These are phyloP conservation scores for Neurospora sp. DNA, from an alignment of 495 filamentous ascomycete genomes.

Conservation along the genomic window DNA sequence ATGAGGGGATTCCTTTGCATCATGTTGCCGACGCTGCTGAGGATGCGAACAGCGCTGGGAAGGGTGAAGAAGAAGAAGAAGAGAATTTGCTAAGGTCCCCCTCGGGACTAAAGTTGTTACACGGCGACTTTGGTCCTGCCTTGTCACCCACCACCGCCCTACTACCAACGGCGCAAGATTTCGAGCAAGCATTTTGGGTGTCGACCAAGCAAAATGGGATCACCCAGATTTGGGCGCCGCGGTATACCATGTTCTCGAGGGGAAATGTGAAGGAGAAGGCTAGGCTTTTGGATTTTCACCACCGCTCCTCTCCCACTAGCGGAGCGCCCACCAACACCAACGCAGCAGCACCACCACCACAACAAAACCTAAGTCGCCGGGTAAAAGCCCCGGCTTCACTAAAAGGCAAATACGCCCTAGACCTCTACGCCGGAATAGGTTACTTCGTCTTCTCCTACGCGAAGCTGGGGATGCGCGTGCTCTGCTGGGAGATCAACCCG, in stretches of 20 bases:
- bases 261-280: conserved; percentile 88
- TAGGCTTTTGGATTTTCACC: conserved; percentile 48
- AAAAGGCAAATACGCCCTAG: conserved; percentile 45
- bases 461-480: conserved; percentile 58
- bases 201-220: conserved; percentile 67
- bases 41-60: background rate
- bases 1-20: conserved; percentile 56
- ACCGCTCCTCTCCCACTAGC: background rate
- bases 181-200: conserved; percentile 67
- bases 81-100: conserved; percentile 64
- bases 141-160: background rate
- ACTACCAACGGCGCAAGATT: conserved; percentile 32
- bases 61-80: background rate
- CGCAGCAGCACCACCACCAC: background rate
- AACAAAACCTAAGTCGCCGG: background rate
- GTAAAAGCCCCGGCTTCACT: background rate
- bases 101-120: conserved; percentile 46
- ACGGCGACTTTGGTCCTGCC: conserved; percentile 56
- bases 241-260: conserved; percentile 83
- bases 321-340: background rate
- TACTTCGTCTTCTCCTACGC: conserved; percentile 83
- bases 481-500: conserved; percentile 82
- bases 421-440: conserved; percentile 86
- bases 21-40: conserved; percentile 2
- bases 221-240: conserved; percentile 74